Percentiles rank a stretch among this genome's conserved stretches.
Evolutionary conservation across 805 yeast genomes (phyloP).

Genomic region (Spathaspora boniae): DNA sequence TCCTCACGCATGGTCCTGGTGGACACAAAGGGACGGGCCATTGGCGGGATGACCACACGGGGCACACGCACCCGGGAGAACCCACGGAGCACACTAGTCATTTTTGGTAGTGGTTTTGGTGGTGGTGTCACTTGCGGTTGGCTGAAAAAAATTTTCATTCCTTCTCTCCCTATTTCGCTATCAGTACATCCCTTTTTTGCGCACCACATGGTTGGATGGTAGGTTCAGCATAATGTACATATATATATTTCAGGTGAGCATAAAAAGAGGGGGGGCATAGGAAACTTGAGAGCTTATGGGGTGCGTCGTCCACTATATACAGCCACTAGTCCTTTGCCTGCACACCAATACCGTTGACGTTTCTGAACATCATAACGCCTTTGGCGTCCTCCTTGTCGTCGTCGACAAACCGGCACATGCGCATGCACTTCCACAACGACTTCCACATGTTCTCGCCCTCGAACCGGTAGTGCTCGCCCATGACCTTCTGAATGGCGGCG

Average conservation of each 20-base stretch:
- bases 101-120: constrained; percentile 1
- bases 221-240: no score
- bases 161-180: neutral
- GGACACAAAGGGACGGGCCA: constrained; percentile 6
- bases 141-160: constrained; percentile 6
- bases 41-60: constrained; percentile 9
- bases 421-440: constrained; percentile 53
- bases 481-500: constrained; percentile 47
- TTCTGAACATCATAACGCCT: constrained; percentile 68
- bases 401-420: constrained; percentile 70
- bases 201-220: no score
- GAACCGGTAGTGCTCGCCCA: constrained; percentile 50
- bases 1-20: constrained; percentile 3
- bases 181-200: no score
- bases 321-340: neutral
- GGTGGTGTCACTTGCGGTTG: neutral
- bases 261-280: no score
- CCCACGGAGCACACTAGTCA: constrained; percentile 12
- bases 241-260: no score
- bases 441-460: constrained; percentile 55
- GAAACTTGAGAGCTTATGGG: no score
- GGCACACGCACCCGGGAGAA: constrained; percentile 6
- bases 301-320: neutral
- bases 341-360: constrained; percentile 52
- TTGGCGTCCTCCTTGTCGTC: constrained; percentile 45